A percentile compares a stretch with the other conserved stretches of the same genome.
Evolutionary conservation across 2,329 filamentous ascomycete genomes (phyloP).

Genomic region (Colletotrichum sp.): DNA sequence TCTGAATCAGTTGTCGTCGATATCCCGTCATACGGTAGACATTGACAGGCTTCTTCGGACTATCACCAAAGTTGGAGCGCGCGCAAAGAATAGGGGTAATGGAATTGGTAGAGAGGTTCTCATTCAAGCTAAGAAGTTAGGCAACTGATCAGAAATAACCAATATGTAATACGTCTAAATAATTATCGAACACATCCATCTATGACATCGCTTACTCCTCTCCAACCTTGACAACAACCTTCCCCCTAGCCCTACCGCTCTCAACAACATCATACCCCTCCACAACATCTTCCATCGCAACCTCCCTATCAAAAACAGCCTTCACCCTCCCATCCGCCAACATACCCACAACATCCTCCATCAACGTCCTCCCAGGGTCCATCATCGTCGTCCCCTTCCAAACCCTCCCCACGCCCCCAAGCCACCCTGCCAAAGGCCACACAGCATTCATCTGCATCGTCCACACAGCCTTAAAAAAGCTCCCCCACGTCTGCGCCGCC

Average conservation of each 20-base stretch:
- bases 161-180: background rate
- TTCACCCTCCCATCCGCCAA: conserved; percentile 35
- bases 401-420: conserved; percentile 41
- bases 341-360: conserved; percentile 37
- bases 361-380: conserved; percentile 34
- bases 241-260: conserved; percentile 39
- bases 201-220: background rate
- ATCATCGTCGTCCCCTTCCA: conserved; percentile 39
- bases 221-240: conserved; percentile 40
- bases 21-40: background rate
- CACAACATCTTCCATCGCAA: conserved; percentile 38
- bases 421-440: conserved; percentile 37
- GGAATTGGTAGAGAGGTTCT: background rate
- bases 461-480: conserved; percentile 32
- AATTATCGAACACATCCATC: background rate
- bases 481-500: conserved; percentile 31
- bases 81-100: background rate
- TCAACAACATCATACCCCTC: conserved; percentile 39
- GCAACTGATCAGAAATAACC: background rate
- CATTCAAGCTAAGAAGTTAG: background rate
- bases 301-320: conserved; percentile 40
- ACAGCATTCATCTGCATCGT: conserved; percentile 42
- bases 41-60: background rate
- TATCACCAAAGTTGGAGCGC: background rate
- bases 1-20: too few species aligned